phyloP scores from a whole-genome alignment of 2,329 filamentous ascomycete genomes.

The Trichophyton schoenleinii region DNA sequence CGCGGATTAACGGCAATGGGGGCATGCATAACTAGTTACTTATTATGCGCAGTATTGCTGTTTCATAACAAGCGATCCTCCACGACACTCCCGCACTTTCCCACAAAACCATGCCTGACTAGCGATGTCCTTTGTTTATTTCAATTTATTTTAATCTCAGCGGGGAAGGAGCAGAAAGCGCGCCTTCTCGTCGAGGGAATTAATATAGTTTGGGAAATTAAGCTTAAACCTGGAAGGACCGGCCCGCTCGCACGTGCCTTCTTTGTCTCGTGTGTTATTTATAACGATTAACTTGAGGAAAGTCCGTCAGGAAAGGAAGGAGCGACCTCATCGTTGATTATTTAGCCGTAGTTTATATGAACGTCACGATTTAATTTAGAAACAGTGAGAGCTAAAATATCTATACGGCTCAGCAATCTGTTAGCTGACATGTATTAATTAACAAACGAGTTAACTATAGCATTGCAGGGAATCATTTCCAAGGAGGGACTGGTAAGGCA shows the following conservation, averaged over 20 bases:
- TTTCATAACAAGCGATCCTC: neutral
- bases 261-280: neutral
- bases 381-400: too few relatives aligned
- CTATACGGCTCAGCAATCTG: too few relatives aligned
- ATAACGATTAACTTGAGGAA: neutral
- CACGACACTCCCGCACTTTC: too few relatives aligned
- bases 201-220: neutral
- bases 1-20: neutral
- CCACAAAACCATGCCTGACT: too few relatives aligned
- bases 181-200: neutral
- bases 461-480: neutral
- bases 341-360: too few relatives aligned
- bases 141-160: neutral
- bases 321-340: too few relatives aligned
- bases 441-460: too few relatives aligned
- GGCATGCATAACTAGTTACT: neutral
- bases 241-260: neutral
- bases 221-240: conserved; percentile 3
- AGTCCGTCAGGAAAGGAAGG: too few relatives aligned
- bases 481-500: neutral
- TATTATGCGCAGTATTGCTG: neutral
- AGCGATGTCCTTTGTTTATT: neutral
- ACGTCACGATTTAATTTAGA: too few relatives aligned
- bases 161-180: neutral
- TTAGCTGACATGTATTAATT: too few relatives aligned